Conservation (phyloP, 306 rosid genomes). For the Mimosa pudica region DNA sequence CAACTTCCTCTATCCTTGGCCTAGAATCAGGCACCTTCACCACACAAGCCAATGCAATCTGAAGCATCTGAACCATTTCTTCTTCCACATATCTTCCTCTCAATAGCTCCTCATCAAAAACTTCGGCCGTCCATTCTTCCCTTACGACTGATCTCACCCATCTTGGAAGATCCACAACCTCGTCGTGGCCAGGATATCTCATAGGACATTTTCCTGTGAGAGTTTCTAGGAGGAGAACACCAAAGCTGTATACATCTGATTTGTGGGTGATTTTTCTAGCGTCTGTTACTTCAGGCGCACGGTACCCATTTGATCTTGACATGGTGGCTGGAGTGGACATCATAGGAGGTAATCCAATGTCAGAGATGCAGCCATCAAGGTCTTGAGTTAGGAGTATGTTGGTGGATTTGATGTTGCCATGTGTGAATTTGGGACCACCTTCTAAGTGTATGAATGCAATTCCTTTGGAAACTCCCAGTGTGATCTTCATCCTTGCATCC, state of each 20-base stretch:
- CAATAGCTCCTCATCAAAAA: constrained; percentile 73
- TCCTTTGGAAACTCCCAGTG: constrained; percentile 64
- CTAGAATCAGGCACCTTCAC: constrained; percentile 62
- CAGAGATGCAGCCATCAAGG: constrained; percentile 60
- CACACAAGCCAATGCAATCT: constrained; percentile 69
- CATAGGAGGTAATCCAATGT: constrained; percentile 61
- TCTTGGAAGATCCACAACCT: constrained; percentile 73
- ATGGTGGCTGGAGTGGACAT: constrained; percentile 60
- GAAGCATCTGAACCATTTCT: constrained; percentile 89
- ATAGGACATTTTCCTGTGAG: constrained; percentile 71
- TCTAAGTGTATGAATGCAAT: constrained; percentile 65
- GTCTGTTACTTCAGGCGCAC: constrained; percentile 72
- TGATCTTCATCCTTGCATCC: constrained; percentile 71
- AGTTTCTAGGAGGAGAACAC: constrained; percentile 78
- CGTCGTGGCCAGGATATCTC: constrained; percentile 57
- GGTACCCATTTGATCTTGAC: constrained; percentile 61
- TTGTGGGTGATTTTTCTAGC: constrained; percentile 61
- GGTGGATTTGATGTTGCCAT: constrained; percentile 80
- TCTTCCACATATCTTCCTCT: constrained; percentile 65
- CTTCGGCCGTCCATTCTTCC: constrained; percentile 92
- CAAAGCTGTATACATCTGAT: constrained; percentile 78
- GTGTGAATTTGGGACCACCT: constrained; percentile 57
- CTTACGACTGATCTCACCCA: constrained; percentile 87
- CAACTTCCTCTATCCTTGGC: constrained; percentile 65
- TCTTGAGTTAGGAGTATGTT: constrained; percentile 71